phyloP scores from a whole-genome alignment of 768 basidiomycete species.

The Tricholoma sp. region DNA sequence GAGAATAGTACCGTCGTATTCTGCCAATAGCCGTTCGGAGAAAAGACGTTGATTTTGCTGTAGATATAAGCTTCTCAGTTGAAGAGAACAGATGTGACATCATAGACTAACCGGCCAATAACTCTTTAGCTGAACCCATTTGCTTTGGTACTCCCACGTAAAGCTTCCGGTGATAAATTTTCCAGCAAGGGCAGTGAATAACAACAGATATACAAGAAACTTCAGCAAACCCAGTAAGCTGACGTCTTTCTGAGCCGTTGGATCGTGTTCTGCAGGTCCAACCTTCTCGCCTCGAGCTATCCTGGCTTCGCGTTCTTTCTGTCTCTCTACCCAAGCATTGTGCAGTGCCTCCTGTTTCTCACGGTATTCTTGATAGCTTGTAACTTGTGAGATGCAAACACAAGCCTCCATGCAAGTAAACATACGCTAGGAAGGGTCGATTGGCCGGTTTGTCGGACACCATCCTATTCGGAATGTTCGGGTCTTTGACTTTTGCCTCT shows the following conservation, averaged over 20 bases:
- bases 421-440: conserved; percentile 77
- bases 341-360: conserved; percentile 56
- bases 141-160: conserved; percentile 75
- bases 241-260: conserved; percentile 63
- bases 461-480: conserved; percentile 50
- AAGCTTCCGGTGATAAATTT: conserved; percentile 87
- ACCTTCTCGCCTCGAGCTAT: conserved; percentile 70
- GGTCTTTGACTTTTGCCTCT: conserved; percentile 56
- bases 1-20: conserved; percentile 65
- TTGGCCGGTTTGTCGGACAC: conserved; percentile 84
- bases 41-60: conserved; percentile 63
- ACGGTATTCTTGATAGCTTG: conserved; percentile 64
- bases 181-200: conserved; percentile 57
- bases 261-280: conserved; percentile 69
- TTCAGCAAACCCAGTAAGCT: conserved; percentile 62
- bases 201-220: conserved; percentile 52
- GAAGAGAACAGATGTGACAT: background rate
- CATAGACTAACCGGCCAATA: conserved; percentile 52
- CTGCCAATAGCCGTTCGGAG: conserved; percentile 61
- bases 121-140: conserved; percentile 54
- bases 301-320: conserved; percentile 66
- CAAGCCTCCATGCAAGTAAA: conserved; percentile 17
- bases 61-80: background rate
- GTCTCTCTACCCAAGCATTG: conserved; percentile 62
- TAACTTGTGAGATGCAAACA: conserved; percentile 10